Conservation (phyloP, 345 rosid genomes). For the Murraya paniculata region DNA sequence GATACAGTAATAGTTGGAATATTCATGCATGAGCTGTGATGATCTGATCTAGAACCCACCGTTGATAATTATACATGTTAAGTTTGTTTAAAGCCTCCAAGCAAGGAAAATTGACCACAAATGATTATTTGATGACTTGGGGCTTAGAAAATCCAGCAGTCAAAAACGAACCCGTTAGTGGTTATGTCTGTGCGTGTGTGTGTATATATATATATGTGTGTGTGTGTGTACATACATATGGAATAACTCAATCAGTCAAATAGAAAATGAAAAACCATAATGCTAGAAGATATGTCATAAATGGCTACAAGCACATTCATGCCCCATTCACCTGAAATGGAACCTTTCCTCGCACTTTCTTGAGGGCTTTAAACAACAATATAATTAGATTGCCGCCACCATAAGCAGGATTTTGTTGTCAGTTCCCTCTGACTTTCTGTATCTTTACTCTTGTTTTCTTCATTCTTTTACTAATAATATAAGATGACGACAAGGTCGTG, state of each 20-base stretch:
- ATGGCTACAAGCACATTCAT: not conserved
- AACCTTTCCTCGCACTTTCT: not conserved
- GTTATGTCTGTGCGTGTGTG: too few species aligned
- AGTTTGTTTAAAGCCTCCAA: not conserved
- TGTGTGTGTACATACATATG: too few species aligned
- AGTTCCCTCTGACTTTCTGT: not conserved
- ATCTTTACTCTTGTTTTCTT: not conserved
- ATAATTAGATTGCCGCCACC: not conserved
- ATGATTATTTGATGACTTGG: not conserved
- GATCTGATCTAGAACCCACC: not conserved
- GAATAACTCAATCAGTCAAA: not conserved
- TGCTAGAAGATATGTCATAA: not conserved
- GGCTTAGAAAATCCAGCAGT: not conserved
- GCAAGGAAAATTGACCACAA: not conserved
- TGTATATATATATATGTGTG: too few species aligned
- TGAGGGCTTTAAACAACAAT: not conserved
- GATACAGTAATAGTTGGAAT: not conserved
- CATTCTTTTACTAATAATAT: too few species aligned
- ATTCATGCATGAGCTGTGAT: not conserved
- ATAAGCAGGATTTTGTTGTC: not conserved
- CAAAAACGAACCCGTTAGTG: not conserved
- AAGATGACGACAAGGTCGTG: not conserved
- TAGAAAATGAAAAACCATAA: not conserved
- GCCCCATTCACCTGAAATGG: slow-evolving; percentile 1
- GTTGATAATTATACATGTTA: not conserved